Evolutionary conservation across 108 stramenopile species (phyloP).

Genomic region (Skeletonema marinoi): DNA sequence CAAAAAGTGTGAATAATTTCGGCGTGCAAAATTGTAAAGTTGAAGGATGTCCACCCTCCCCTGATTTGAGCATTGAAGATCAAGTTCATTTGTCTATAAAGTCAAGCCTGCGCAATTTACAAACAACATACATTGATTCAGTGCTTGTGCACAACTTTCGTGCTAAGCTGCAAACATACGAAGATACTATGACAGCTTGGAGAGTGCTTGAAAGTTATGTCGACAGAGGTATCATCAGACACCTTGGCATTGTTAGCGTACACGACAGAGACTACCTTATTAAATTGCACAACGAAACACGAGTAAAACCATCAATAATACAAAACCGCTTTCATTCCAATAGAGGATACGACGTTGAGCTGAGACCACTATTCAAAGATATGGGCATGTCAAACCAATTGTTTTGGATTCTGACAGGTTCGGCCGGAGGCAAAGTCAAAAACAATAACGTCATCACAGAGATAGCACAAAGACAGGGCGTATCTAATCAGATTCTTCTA

Average conservation of each 20-base stretch:
- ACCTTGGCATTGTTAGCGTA: conserved; percentile 43
- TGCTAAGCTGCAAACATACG: conserved; percentile 34
- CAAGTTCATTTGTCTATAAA: conserved; percentile 41
- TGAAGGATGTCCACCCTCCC: conserved; percentile 10
- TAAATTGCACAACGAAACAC: conserved; percentile 20
- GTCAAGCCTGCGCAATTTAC: conserved; percentile 38
- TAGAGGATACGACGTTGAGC: conserved; percentile 34
- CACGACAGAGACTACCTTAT: conserved; percentile 40
- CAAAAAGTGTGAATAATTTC: conserved; percentile 25
- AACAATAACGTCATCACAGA: conserved; percentile 21
- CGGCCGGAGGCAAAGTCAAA: conserved; percentile 26
- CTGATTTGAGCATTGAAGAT: conserved; percentile 37
- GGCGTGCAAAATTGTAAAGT: conserved; percentile 11
- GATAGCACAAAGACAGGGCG: conserved; percentile 24
- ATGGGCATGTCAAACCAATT: conserved; percentile 24
- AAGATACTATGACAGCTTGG: conserved; percentile 44
- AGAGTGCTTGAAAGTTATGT: conserved; percentile 44
- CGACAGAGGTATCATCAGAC: conserved; percentile 32
- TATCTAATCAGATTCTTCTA: conserved; percentile 27
- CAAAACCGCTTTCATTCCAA: conserved; percentile 55
- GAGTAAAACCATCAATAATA: conserved; percentile 43
- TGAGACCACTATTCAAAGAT: conserved; percentile 20
- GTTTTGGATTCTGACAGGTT: conserved; percentile 41
- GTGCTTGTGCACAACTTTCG: conserved; percentile 54
- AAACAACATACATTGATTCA: conserved; percentile 46